These are phyloP conservation scores for Globisporangium barbulae DNA, from an alignment of 352 stramenopile species.

Conservation along the genomic window DNA sequence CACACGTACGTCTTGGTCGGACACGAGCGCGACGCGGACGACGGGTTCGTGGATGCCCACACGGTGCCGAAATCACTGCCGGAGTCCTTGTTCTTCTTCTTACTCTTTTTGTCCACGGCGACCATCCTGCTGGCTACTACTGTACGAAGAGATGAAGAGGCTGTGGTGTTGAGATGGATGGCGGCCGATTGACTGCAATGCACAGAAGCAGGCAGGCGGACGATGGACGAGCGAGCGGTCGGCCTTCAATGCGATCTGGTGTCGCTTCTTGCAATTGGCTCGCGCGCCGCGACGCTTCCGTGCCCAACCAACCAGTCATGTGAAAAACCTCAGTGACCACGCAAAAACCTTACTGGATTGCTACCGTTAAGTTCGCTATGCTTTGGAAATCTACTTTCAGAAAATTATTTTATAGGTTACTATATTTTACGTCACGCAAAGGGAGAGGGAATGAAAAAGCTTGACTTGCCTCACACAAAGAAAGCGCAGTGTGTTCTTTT, in stretches of 20 bases:
- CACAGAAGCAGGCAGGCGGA: not conserved
- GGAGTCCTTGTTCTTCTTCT: conserved; percentile 41
- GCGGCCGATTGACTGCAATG: not conserved
- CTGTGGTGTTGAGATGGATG: not conserved
- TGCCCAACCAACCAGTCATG: conserved; percentile 16
- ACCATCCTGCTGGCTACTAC: not conserved
- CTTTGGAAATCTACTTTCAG: too few species aligned
- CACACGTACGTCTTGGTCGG: conserved; percentile 55
- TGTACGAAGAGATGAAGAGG: not conserved
- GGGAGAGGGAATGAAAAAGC: too few species aligned
- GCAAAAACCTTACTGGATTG: too few species aligned
- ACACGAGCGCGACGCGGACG: conserved; percentile 67
- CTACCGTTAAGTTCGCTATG: too few species aligned
- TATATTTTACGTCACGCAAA: too few species aligned
- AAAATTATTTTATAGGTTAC: too few species aligned
- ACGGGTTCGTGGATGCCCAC: conserved; percentile 83
- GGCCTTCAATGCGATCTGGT: not conserved
- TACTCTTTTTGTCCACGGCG: conserved; percentile 47
- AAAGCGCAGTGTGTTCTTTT: too few species aligned
- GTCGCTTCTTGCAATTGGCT: conserved; percentile 7
- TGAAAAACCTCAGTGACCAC: too few species aligned
- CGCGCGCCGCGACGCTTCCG: conserved; percentile 11
- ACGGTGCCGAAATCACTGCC: conserved; percentile 41
- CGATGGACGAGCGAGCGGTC: not conserved
- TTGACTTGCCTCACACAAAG: too few species aligned